These are phyloP conservation scores for Plasmodium coatneyi DNA, from an alignment of 169 alveolate species.

Conservation along the genomic window DNA sequence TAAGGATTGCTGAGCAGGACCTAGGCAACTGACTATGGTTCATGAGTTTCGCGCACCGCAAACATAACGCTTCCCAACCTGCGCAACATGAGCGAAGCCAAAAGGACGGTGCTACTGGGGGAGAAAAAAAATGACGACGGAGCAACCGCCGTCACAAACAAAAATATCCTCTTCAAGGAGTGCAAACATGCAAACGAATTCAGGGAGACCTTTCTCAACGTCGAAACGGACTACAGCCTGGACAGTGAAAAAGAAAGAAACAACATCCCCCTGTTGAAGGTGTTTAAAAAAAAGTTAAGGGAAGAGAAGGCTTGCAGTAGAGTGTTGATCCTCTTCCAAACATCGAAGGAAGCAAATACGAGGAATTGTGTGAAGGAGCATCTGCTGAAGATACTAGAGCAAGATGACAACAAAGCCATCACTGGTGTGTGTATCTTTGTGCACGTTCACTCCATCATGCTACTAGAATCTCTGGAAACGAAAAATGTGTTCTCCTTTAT, in stretches of 20 bases:
- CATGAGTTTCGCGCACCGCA: not conserved
- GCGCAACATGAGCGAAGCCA: slow-evolving; percentile 22
- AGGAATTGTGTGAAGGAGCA: slow-evolving; percentile 6
- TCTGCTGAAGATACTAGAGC: not conserved
- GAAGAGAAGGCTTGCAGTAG: slow-evolving; percentile 42
- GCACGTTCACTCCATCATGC: slow-evolving; percentile 12
- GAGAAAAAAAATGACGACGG: slow-evolving; percentile 39
- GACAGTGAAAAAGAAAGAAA: slow-evolving; percentile 71
- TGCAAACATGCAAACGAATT: slow-evolving; percentile 24
- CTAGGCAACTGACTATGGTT: too few species aligned
- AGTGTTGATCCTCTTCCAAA: slow-evolving; percentile 32
- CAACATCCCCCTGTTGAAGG: slow-evolving; percentile 31
- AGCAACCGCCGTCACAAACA: not conserved
- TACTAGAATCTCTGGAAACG: slow-evolving; percentile 24
- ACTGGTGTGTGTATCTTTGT: slow-evolving; percentile 42
- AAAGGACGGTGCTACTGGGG: not conserved
- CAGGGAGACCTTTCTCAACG: slow-evolving; percentile 32
- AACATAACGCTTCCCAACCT: not conserved
- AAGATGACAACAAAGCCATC: not conserved
- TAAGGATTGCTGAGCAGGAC: too few species aligned
- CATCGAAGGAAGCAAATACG: slow-evolving; percentile 3
- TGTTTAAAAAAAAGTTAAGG: slow-evolving; percentile 54
- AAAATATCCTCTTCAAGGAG: slow-evolving; percentile 50
- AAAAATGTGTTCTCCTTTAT: slow-evolving; percentile 11
- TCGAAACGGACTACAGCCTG: slow-evolving; percentile 34